phyloP scores from a whole-genome alignment of 1,284 basidiomycete genomes.

The Puccinia coronata region DNA sequence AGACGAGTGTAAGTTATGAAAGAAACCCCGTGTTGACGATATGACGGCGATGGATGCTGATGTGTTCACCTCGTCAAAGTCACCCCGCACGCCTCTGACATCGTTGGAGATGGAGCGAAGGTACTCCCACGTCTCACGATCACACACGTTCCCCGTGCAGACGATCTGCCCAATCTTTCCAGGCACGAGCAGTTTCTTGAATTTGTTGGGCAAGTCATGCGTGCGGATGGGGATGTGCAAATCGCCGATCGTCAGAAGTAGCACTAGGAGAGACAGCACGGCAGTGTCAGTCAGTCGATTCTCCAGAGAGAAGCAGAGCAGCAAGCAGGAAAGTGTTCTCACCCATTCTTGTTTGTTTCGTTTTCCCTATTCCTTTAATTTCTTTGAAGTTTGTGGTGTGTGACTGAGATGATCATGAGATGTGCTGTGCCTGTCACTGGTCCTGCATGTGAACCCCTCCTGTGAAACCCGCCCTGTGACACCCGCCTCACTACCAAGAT shows the following conservation, averaged over 20 bases:
- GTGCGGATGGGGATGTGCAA: constrained; percentile 84
- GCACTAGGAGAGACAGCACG: constrained; percentile 62
- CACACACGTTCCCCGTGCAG: constrained; percentile 96
- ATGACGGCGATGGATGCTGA: not conserved
- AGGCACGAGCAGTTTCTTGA: constrained; percentile 91
- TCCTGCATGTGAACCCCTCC: no score
- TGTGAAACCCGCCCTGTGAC: not conserved
- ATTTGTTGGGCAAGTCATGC: constrained; percentile 90
- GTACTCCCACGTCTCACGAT: constrained; percentile 96
- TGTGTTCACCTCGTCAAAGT: constrained; percentile 82
- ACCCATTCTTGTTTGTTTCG: not conserved
- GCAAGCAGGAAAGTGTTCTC: no score
- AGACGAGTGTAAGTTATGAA: not conserved
- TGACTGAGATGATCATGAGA: no score
- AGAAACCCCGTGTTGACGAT: not conserved
- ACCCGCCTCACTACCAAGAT: not conserved
- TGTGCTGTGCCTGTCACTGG: not conserved
- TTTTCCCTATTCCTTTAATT: no score
- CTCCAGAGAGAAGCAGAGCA: no score
- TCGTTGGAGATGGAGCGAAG: constrained; percentile 95
- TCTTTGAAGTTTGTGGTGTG: no score
- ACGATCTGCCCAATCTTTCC: constrained; percentile 98
- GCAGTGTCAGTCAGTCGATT: not conserved
- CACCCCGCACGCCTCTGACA: constrained; percentile 86
- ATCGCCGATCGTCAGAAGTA: constrained; percentile 91